These are phyloP conservation scores for Guyanaporus albipodus DNA, from an alignment of 768 basidiomycete species.

Conservation along the genomic window DNA sequence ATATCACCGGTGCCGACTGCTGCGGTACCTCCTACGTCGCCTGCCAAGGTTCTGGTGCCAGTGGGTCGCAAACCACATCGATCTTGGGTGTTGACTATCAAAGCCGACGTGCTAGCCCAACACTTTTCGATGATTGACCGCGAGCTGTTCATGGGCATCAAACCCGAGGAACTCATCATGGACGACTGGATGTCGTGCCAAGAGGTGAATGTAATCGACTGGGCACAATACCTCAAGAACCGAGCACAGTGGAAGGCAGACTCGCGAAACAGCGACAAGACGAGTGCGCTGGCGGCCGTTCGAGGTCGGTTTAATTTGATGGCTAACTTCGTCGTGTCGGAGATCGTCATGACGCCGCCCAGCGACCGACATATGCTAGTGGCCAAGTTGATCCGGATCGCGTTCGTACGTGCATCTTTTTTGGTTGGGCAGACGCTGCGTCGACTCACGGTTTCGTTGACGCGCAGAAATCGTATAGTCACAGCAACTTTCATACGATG, in stretches of 20 bases:
- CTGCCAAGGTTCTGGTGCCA: slow-evolving; percentile 35
- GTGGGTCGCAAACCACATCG: slow-evolving; percentile 48
- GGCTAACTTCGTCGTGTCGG: slow-evolving; percentile 74
- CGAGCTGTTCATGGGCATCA: slow-evolving; percentile 78
- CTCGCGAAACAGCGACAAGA: slow-evolving; percentile 52
- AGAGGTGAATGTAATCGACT: slow-evolving; percentile 71
- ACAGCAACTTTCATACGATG: slow-evolving; percentile 75
- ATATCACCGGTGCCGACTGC: slow-evolving; percentile 7
- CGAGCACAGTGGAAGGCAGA: slow-evolving; percentile 66
- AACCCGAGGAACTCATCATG: slow-evolving; percentile 84
- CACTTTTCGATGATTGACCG: slow-evolving; percentile 88
- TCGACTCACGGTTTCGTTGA: not conserved
- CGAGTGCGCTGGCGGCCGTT: slow-evolving; percentile 67
- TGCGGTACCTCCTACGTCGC: slow-evolving; percentile 17
- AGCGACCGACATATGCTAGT: slow-evolving; percentile 61
- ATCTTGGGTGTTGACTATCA: slow-evolving; percentile 66
- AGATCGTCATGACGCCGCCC: slow-evolving; percentile 73
- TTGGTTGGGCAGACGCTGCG: not conserved
- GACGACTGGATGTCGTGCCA: slow-evolving; percentile 63
- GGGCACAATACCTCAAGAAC: slow-evolving; percentile 79
- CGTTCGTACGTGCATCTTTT: slow-evolving; percentile 55
- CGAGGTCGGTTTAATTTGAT: slow-evolving; percentile 83
- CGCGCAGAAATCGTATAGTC: slow-evolving; percentile 72
- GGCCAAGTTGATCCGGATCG: slow-evolving; percentile 79
- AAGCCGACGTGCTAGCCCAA: slow-evolving; percentile 60